Base-by-base conservation (phyloP, 1,139 yeast species). In the Arxiozyma telluris region DNA sequence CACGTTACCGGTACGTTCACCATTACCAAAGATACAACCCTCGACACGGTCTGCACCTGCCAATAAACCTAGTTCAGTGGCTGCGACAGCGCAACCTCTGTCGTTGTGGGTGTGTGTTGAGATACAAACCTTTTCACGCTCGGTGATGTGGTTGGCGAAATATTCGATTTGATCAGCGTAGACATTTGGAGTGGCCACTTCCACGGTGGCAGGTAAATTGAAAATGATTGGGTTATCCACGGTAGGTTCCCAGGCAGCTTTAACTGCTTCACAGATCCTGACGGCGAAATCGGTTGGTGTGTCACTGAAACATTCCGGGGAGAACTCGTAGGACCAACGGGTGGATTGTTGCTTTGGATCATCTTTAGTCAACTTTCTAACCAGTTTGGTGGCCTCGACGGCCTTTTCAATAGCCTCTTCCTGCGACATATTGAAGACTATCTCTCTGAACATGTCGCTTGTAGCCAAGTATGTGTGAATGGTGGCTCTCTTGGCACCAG, bases 21-120 rank as follows among this genome's bases (percentile, higher is more conserved):
- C 98, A 71, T 91, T 93, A 62, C 98, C 98, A 66, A 93, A 93
- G 58, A 93, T 76, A 76, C 98, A 93, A 52, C 98, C 98, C 74
- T 93, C 98, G 46, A 93, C 94, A 73, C 98, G 83, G 72, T 93
- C 96, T 50, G 96, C 98, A 62, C 98, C 98, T 4, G 96, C 98
- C 72, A 93, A 72, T 58, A 87, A 80, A 57, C 96, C 98, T 57
- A 93, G 79, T 74, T 93, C 98, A n/a, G 97, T 85, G 23, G 98
- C 98, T 21, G 98, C 98, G 47, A 93, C 98, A 56, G 96, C 97
- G 72, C 97, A 90, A 41, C 98, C 98, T 71, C 98, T 83, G 72
- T 93, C 98, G 64, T 93, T 93, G 74, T 93, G 98, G 53, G 95
- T 88, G 71, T 93, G 98, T 50, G 93, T 81, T 30, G 98, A 91